Percentiles rank a stretch among this genome's conserved stretches.
phyloP scores from a whole-genome alignment of 805 yeast genomes.

The Metschnikowia gelsemii region DNA sequence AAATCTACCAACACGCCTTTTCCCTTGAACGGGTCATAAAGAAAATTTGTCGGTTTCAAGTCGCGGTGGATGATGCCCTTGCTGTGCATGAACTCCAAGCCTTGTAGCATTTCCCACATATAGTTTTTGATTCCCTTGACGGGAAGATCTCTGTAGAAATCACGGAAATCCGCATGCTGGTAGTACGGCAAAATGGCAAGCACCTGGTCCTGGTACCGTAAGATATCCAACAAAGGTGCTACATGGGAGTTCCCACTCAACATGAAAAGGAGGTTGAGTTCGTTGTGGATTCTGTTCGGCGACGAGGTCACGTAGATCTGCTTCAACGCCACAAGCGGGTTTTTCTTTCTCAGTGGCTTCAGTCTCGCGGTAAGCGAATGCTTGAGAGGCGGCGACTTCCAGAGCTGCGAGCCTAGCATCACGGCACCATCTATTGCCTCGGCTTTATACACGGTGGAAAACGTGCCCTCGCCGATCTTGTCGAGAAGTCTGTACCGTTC shows the following conservation, averaged over 20 bases:
- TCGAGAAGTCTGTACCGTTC: conserved; percentile 50
- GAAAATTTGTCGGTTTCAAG: conserved; percentile 59
- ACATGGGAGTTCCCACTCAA: conserved; percentile 69
- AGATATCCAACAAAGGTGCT: conserved; percentile 86
- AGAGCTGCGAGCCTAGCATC: conserved; percentile 38
- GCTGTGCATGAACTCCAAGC: conserved; percentile 59
- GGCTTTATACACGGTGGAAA: conserved; percentile 61
- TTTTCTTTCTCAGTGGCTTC: conserved; percentile 30
- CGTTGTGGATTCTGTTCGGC: conserved; percentile 87
- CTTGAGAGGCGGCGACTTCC: conserved; percentile 47
- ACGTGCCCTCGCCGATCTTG: conserved; percentile 68
- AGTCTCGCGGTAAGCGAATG: conserved; percentile 14
- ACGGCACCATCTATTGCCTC: conserved; percentile 48
- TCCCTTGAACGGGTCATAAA: conserved; percentile 62
- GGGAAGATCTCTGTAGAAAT: conserved; percentile 77
- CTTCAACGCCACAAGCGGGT: conserved; percentile 77
- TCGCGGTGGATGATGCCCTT: conserved; percentile 45
- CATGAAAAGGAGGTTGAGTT: conserved; percentile 70
- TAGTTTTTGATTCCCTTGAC: conserved; percentile 77
- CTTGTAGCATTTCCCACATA: conserved; percentile 74
- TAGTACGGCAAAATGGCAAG: conserved; percentile 90
- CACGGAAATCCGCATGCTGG: conserved; percentile 86
- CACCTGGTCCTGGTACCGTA: conserved; percentile 87
- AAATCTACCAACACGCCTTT: conserved; percentile 87
- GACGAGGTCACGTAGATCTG: conserved; percentile 94